These are phyloP conservation scores for Amanita phalloides DNA, from an alignment of 768 basidiomycete genomes.

Conservation along the genomic window DNA sequence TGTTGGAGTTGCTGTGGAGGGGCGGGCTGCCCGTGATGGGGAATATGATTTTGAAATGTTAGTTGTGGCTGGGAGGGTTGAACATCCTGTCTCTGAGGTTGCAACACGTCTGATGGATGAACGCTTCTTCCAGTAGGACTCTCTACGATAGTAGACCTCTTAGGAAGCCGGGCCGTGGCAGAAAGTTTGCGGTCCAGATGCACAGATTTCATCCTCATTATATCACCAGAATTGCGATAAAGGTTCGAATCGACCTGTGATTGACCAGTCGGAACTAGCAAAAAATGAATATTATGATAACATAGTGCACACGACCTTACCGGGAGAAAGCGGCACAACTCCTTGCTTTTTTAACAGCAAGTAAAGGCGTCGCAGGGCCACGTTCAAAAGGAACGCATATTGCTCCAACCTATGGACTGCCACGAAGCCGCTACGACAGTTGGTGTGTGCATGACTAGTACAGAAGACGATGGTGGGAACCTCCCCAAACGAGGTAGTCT, in stretches of 20 bases:
- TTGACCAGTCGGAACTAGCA: slow-evolving; percentile 15
- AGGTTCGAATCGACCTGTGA: slow-evolving; percentile 49
- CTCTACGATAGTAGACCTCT: slow-evolving; percentile 92
- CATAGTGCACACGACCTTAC: slow-evolving; percentile 22
- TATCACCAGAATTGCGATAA: slow-evolving; percentile 81
- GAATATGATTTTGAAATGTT: slow-evolving; percentile 20
- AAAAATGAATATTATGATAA: slow-evolving; percentile 10
- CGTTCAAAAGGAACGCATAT: slow-evolving; percentile 94
- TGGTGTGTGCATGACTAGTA: slow-evolving; percentile 58
- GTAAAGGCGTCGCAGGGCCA: slow-evolving; percentile 86
- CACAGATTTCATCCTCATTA: slow-evolving; percentile 91
- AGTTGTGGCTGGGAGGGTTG: slow-evolving; percentile 23
- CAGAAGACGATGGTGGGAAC: slow-evolving; percentile 71
- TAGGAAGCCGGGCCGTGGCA: slow-evolving; percentile 84
- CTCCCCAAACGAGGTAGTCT: slow-evolving; percentile 59
- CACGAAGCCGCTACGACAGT: slow-evolving; percentile 72
- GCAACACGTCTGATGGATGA: slow-evolving; percentile 53
- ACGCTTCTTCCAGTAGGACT: slow-evolving; percentile 85
- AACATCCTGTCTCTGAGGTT: slow-evolving; percentile 34
- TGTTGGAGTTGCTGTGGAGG: slow-evolving; percentile 18
- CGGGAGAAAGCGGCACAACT: slow-evolving; percentile 74
- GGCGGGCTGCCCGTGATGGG: slow-evolving; percentile 20
- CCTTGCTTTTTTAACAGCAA: slow-evolving; percentile 80
- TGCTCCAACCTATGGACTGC: slow-evolving; percentile 92
- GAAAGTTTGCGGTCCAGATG: slow-evolving; percentile 94